Evolutionary conservation across 1,284 basidiomycete species (phyloP), one percentile per base, ranked within the genome.

Genomic region (Ustilago curta): DNA sequence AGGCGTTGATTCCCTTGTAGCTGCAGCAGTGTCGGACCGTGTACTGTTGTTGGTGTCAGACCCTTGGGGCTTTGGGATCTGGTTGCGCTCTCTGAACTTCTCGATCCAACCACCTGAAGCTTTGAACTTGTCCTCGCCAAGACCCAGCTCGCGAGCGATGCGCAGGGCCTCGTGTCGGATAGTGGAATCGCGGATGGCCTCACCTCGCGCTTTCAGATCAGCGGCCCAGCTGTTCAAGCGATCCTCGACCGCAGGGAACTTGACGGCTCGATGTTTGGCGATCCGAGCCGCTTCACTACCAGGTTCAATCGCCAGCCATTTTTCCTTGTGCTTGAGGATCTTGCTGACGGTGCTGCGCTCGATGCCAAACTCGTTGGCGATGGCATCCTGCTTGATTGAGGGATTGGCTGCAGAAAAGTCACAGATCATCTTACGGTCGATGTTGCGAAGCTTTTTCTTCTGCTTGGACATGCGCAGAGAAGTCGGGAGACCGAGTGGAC

Each of bases 291-390:
- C 63, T n/a, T 70, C 73, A 47, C 75, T 69, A 12, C 48, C 40
- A 4, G 76, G 77, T 21, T 81, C 74, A 32, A 92, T 88, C 65
- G 88, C 89, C 79, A 94, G 86, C 93, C 93, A 95, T 77, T 90
- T 90, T 18, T 89, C 88, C 85, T 92, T 92, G 80, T 92, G 87
- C 68, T 94, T 95, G 70, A 95, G 88, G 72, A 94, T 95, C 87
- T 95, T 95, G 86, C 91, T 93, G 82, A 95, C 92, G n/a, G 93
- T 95, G 85, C 92, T 94, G 53, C 94, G 90, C 83, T 95, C 94
- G 59, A 95, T 91, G 56, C 89, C 89, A 83, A 91, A 95, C 42
- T 87, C 85, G 12, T 86, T 85, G 23, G 73, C 73, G 47, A 76
- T 76, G 14, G 68, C 58, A 25, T 76, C 73, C 51, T 76, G 73